Evolutionary conservation across 2,329 filamentous ascomycete species (phyloP).

Genomic region (Teratosphaeria nubilosa): DNA sequence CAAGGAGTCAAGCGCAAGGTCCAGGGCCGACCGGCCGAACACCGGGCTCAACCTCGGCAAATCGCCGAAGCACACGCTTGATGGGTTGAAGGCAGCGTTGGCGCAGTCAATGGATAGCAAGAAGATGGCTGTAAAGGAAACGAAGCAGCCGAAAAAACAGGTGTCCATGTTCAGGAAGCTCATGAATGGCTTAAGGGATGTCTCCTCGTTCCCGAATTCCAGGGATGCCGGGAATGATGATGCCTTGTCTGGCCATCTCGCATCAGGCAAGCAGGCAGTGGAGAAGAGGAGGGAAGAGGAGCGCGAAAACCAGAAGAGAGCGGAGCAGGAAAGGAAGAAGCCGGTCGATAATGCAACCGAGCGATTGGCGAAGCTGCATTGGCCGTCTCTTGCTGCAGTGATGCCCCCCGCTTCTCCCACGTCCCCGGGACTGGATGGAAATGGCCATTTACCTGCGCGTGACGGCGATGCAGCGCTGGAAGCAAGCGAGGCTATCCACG

Average conservation of each 20-base stretch:
- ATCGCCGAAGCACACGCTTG: not conserved
- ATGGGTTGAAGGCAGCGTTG: not conserved
- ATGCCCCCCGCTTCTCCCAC: not conserved
- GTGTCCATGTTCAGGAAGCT: not conserved
- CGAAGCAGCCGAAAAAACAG: not conserved
- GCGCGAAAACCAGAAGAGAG: not conserved
- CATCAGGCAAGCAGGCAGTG: not conserved
- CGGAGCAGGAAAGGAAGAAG: not conserved
- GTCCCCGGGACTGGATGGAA: not conserved
- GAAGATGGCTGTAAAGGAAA: not conserved
- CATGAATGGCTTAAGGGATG: not conserved
- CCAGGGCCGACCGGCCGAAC: not conserved
- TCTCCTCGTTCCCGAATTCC: not conserved
- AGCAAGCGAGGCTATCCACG: not conserved
- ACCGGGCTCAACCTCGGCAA: not conserved
- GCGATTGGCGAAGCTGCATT: not conserved
- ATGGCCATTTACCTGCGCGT: not conserved
- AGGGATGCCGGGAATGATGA: not conserved
- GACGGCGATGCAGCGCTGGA: not conserved
- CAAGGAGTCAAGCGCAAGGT: not conserved
- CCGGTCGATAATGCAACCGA: not conserved
- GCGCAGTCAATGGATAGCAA: not conserved
- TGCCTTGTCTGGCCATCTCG: not conserved
- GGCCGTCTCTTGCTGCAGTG: not conserved
- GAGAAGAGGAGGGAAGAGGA: not conserved